These are phyloP conservation scores for Coemansia sp. DNA, from an alignment of 192 early-diverging fungal species.

Conservation along the genomic window DNA sequence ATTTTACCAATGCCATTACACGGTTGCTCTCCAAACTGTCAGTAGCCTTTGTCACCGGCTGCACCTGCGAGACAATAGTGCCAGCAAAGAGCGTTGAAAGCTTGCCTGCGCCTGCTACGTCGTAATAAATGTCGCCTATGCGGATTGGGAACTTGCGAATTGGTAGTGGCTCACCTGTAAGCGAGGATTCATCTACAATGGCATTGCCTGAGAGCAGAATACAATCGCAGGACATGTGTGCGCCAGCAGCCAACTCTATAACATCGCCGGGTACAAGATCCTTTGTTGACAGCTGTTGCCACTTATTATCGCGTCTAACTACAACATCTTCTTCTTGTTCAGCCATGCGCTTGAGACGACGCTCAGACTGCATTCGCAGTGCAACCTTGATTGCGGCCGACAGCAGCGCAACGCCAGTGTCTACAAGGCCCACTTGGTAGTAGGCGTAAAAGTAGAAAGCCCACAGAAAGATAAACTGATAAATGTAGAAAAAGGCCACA, in stretches of 20 bases:
- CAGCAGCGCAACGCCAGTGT: slow-evolving; percentile 57
- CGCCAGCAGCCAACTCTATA: slow-evolving; percentile 49
- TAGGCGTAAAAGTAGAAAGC: slow-evolving; percentile 68
- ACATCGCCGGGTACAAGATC: slow-evolving; percentile 71
- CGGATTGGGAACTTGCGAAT: slow-evolving; percentile 73
- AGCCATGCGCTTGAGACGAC: slow-evolving; percentile 61
- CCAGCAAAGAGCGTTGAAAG: slow-evolving; percentile 69
- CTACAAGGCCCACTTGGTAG: slow-evolving; percentile 62
- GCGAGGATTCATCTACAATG: slow-evolving; percentile 70
- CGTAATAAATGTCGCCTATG: slow-evolving; percentile 53
- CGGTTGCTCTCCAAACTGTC: slow-evolving; percentile 22
- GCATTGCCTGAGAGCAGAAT: slow-evolving; percentile 67
- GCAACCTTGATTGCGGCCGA: slow-evolving; percentile 61
- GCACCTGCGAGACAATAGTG: slow-evolving; percentile 60
- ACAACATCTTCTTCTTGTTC: slow-evolving; percentile 52
- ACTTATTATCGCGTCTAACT: slow-evolving; percentile 62
- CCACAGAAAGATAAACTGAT: slow-evolving; percentile 68
- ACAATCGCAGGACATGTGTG: slow-evolving; percentile 68
- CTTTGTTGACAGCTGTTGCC: slow-evolving; percentile 55
- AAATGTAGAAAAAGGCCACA: slow-evolving; percentile 58
- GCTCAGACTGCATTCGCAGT: slow-evolving; percentile 56
- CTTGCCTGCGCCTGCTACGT: slow-evolving; percentile 51
- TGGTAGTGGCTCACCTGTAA: slow-evolving; percentile 79
- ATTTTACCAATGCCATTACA: slow-evolving; percentile 45
- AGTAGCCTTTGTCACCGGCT: slow-evolving; percentile 17